A percentile compares a stretch with the other conserved stretches of the same genome.
phyloP scores from a whole-genome alignment of 257 asterid species.

The Penstemon eatonii region DNA sequence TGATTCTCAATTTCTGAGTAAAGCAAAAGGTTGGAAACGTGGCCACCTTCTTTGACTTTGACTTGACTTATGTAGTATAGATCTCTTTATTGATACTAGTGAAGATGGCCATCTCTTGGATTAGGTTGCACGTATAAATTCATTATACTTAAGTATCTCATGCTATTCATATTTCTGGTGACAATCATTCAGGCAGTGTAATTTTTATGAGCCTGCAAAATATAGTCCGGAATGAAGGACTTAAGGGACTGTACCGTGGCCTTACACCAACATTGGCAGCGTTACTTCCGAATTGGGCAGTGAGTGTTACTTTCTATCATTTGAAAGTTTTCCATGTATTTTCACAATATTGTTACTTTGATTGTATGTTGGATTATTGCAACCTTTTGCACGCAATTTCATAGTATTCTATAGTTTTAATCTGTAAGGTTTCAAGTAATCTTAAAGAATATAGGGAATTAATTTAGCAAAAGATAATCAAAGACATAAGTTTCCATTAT shows the following conservation, averaged over 20 bases:
- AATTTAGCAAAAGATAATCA: not conserved
- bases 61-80: not conserved
- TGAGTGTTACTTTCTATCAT: slow-evolving; percentile 43
- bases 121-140: not conserved
- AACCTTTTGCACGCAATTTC: not conserved
- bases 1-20: not conserved
- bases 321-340: slow-evolving; percentile 7
- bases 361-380: not conserved
- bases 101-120: not conserved
- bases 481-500: not conserved
- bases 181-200: slow-evolving; percentile 64
- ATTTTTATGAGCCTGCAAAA: slow-evolving; percentile 72
- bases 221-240: slow-evolving; percentile 73
- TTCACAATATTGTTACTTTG: not conserved
- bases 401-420: not conserved
- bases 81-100: too few relatives aligned
- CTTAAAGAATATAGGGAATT: not conserved
- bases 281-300: slow-evolving; percentile 99
- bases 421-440: not conserved
- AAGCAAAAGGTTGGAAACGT: not conserved
- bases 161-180: slow-evolving; percentile 26
- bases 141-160: slow-evolving; percentile 23
- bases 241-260: slow-evolving; percentile 93
- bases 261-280: slow-evolving; percentile 94
- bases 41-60: not conserved